phyloP scores from a whole-genome alignment of 2,329 filamentous ascomycete species.

The Zymoseptoria brevis region DNA sequence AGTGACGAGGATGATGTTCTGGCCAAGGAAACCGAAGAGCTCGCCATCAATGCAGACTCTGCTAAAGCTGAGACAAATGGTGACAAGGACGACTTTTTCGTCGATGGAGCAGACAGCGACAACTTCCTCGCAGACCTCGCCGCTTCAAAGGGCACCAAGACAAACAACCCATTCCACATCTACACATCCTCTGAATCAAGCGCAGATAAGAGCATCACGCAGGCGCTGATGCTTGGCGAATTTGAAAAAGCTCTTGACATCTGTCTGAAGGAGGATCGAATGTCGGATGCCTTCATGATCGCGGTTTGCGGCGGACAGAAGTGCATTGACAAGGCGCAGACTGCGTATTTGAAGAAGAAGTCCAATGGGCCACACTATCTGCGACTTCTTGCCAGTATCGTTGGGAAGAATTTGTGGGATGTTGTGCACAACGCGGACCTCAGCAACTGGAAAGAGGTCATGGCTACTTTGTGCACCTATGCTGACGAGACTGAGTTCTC shows the following conservation, averaged over 20 bases:
- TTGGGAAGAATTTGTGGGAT: constrained; percentile 96
- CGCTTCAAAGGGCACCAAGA: constrained; percentile 84
- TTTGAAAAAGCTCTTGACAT: constrained; percentile 86
- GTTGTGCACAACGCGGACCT: constrained; percentile 93
- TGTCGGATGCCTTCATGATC: constrained; percentile 96
- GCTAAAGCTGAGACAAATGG: constrained; percentile 24
- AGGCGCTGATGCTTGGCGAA: constrained; percentile 77
- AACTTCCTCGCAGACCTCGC: constrained; percentile 80
- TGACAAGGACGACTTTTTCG: constrained; percentile 59
- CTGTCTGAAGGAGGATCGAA: constrained; percentile 77
- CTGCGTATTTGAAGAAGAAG: constrained; percentile 77
- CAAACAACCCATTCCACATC: constrained; percentile 87
- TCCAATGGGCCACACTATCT: constrained; percentile 84
- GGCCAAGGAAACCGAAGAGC: constrained; percentile 34
- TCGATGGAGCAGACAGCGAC: constrained; percentile 62
- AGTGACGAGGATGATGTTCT: constrained; percentile 45
- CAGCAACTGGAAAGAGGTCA: constrained; percentile 90
- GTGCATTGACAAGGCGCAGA: constrained; percentile 87
- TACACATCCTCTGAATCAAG: constrained; percentile 75
- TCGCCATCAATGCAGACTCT: constrained; percentile 50
- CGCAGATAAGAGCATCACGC: constrained; percentile 79
- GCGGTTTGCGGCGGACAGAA: constrained; percentile 93
- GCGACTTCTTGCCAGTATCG: constrained; percentile 80
- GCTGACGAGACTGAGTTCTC: constrained; percentile 86
- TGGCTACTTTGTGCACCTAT: constrained; percentile 93